These are phyloP conservation scores for Galium porrigens DNA, from an alignment of 305 asterid species.

Conservation along the genomic window DNA sequence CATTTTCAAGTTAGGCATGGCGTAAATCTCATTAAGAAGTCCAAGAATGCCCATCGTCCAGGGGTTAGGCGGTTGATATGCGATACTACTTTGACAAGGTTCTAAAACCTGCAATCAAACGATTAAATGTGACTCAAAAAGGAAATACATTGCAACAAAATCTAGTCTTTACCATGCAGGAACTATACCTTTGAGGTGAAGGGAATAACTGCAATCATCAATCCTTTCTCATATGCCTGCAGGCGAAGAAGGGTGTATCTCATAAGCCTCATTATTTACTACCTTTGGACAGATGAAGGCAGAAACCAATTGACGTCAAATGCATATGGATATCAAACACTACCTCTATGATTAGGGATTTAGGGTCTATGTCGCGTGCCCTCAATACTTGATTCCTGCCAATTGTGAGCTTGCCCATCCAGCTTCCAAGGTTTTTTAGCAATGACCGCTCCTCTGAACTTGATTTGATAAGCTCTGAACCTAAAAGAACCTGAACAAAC, in stretches of 20 bases:
- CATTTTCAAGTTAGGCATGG: constrained; percentile 94
- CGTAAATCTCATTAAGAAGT: constrained; percentile 82
- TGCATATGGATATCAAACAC: constrained; percentile 4
- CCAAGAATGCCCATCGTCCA: constrained; percentile 99
- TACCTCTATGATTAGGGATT: constrained; percentile 71
- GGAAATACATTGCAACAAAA: constrained; percentile 1
- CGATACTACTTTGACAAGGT: constrained; percentile 82
- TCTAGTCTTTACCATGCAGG: constrained; percentile 11
- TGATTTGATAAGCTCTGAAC: constrained; percentile 86
- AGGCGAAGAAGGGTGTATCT: constrained; percentile 14
- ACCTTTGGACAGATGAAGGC: neutral
- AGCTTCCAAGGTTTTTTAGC: constrained; percentile 92
- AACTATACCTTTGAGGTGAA: constrained; percentile 79
- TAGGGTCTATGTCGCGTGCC: constrained; percentile 90
- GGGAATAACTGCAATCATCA: constrained; percentile 97
- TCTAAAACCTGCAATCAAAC: constrained; percentile 55
- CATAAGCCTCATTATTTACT: neutral
- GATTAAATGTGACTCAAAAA: neutral
- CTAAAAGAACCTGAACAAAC: constrained; percentile 71
- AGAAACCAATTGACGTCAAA: neutral
- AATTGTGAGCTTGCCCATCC: constrained; percentile 98
- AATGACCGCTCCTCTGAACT: constrained; percentile 90
- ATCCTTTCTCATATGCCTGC: constrained; percentile 93
- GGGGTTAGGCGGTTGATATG: constrained; percentile 96
- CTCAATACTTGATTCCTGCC: constrained; percentile 86